Evolutionary conservation across 2,329 filamentous ascomycete species (phyloP), one percentile per base, ranked within the genome.

Genomic region (Cordyceps cicadae): DNA sequence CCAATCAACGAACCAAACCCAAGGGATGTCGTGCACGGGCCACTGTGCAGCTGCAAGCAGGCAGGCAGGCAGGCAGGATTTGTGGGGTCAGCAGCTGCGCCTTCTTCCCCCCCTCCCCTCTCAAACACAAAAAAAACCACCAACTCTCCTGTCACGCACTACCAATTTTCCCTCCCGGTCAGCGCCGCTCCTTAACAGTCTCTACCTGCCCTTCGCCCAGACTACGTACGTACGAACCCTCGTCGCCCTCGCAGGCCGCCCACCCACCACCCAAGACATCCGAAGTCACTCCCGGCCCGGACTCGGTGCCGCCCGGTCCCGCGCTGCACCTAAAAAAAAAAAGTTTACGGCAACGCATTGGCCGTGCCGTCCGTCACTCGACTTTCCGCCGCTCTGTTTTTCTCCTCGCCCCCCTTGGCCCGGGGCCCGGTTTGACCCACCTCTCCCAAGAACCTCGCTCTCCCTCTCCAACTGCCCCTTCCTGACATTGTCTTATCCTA

Each of bases 101-200:
- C 43, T 11, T 43, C 39, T n/a, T n/a, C 17, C n/a, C n/a, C 43
- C 43, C 43, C 41, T 43, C 43, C 43, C 43, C 41, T 43, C 41
- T n/a, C 52, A 21, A 41, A 62, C 49, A 62, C 49, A 29, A 63
- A 67, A 66, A 70, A 69, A 70, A 54, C 52, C 59, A 55, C 37
- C 56, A 11, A 11, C 24, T 39, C 52, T 34, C 51, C 29, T 54
- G 60, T 70, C 70, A 70, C 66, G 66, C 74, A 75, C 74, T 75
- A 76, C 66, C 74, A 76, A 74, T 76, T 76, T 76, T 72, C 65
- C 67, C 66, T 66, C 70, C 67, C 69, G 67, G 68, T 68, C 67
- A 70, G 67, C 67, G 64, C 64, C 64, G 63, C 64, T 39, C 70
- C 71, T 63, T 75, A 76, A 74, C 74, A 75, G 64, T 66, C 59